phyloP scores from a whole-genome alignment of 257 asterid species.

The Nicotiana sylvestris region DNA sequence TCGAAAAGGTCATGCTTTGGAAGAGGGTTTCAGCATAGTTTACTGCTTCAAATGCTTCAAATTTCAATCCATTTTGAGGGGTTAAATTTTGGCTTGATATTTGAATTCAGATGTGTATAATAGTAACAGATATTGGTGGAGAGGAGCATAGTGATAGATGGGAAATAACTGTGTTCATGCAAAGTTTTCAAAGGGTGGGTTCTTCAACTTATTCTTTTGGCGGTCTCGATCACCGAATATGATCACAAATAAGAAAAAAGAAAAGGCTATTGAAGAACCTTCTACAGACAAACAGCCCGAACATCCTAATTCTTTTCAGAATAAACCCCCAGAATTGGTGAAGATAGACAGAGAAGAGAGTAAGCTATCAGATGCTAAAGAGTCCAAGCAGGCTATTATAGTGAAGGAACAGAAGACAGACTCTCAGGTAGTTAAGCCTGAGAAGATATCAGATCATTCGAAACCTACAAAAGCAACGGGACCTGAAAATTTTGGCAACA shows the following conservation, averaged over 20 bases:
- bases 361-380: not conserved
- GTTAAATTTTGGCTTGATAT: not conserved
- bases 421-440: not conserved
- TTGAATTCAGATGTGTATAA: not conserved
- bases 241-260: constrained; percentile 8
- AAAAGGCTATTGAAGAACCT: not conserved
- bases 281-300: not conserved
- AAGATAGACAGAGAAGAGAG: not conserved
- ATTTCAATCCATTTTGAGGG: constrained; percentile 3
- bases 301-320: not conserved
- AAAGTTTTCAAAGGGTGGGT: constrained; percentile 6
- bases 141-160: constrained; percentile 7
- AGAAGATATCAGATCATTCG: not conserved
- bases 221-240: constrained; percentile 3
- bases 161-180: constrained; percentile 25
- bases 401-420: constrained; percentile 6
- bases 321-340: constrained; percentile 13
- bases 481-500: not conserved
- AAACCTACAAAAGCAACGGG: not conserved
- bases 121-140: not conserved
- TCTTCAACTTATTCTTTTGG: constrained; percentile 14
- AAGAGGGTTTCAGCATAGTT: not conserved
- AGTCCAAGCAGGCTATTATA: not conserved
- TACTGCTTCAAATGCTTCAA: not conserved
- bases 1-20: not conserved